phyloP scores from a whole-genome alignment of 2,329 filamentous ascomycete species.

The Geosmithia morbida region DNA sequence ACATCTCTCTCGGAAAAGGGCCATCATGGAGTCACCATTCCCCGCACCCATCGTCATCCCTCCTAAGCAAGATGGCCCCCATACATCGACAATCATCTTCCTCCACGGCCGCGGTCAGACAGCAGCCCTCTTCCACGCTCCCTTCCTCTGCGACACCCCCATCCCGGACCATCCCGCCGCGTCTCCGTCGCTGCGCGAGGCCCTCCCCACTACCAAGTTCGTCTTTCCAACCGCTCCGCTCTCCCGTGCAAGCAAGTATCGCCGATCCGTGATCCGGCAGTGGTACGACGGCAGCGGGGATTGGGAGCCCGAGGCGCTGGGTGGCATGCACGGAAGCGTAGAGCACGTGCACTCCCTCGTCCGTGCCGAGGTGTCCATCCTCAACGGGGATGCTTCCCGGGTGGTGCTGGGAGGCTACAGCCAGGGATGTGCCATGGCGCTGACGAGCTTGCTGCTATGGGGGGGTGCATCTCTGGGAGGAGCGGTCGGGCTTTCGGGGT shows the following conservation, averaged over 20 bases:
- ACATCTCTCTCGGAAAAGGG: background rate
- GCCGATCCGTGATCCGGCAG: conserved; percentile 16
- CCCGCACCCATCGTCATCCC: background rate
- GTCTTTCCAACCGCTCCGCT: conserved; percentile 34
- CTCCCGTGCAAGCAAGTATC: conserved; percentile 15
- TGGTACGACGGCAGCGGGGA: conserved; percentile 21
- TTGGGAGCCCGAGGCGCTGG: conserved; percentile 15
- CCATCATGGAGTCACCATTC: background rate
- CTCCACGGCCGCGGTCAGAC: conserved; percentile 34
- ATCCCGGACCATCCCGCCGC: conserved; percentile 2
- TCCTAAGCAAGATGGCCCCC: conserved; percentile 6
- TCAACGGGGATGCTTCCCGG: conserved; percentile 18
- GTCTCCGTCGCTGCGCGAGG: conserved; percentile 11
- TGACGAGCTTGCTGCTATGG: conserved; percentile 28
- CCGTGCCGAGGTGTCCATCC: conserved; percentile 14
- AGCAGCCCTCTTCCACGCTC: conserved; percentile 21
- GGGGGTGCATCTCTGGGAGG: conserved; percentile 21
- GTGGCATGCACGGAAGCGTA: conserved; percentile 24
- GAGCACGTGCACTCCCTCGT: conserved; percentile 23
- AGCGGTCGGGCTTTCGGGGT: conserved; percentile 28
- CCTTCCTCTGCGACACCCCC: conserved; percentile 16
- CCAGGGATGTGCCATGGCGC: conserved; percentile 34
- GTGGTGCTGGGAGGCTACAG: conserved; percentile 36
- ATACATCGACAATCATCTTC: conserved; percentile 29
- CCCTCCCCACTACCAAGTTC: conserved; percentile 28